Base-by-base conservation (phyloP, 352 stramenopile genomes). In the Phytopythium oedochilum region DNA sequence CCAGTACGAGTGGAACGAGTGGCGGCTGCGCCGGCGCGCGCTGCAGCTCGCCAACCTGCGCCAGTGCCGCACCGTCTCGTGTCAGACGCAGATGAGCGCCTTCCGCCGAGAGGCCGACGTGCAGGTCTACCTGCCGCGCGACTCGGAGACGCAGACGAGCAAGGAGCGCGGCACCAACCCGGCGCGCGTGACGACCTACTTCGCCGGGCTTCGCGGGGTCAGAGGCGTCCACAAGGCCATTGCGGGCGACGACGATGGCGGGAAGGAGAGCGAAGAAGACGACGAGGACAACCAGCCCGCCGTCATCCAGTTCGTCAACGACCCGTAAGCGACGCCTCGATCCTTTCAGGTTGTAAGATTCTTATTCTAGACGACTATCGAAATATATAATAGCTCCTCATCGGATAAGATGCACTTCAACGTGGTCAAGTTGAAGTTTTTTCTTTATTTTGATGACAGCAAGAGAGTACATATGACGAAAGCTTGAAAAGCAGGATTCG, bases 1-100 rank as follows among this genome's bases (percentile, higher is more conserved):
- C 57, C 81, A 84, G 42, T 98, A 98, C 69, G 83, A 96, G 49
- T 98, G 92, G 90, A 98, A 98, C 72, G 92, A 98, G 65, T 98
- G 94, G 94, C 89, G 78, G 50, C 70, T 98, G 43, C 78, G 93
- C 15, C 81, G 88, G 38, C 83, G 88, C 34, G 90, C 89, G 23
- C 70, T 98, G 39, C 86, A 96, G 65, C 78, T 97, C 47, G 89
- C 90, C 20, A 98, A 98, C 59, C 60, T 98, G 46, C 76, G 82
- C 32, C 91, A 97, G 40, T 97, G 85, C 63, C 81, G 77, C 15
- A 98, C 92, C 2, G 84, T 83, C 34, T 88, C 80, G 14, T 81
- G 81, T 50, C 94, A 98, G 68, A 98, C 94, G 18, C 70, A 78
- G 17, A 62, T 91, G 28, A 97, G 87, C 53, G 80, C 92, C 66